phyloP scores from a whole-genome alignment of 2,329 filamentous ascomycete species.

The Aspergillus fijiensis region DNA sequence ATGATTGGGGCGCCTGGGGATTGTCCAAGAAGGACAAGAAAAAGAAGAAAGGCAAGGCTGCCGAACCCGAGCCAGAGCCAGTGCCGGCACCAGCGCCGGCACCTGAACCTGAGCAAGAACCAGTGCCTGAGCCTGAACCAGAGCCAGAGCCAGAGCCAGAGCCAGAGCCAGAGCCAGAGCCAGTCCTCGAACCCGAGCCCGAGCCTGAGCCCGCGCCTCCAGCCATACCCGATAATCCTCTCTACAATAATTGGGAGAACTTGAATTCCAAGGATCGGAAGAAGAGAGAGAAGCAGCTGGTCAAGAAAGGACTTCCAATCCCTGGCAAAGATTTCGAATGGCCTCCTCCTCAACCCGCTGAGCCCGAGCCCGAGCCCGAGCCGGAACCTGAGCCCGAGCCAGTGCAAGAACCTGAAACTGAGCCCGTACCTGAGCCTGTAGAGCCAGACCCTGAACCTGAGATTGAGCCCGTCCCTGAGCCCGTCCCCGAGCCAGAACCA shows the following conservation, averaged over 20 bases:
- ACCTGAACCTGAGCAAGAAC: slow-evolving; percentile 27
- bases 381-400: slow-evolving; percentile 25
- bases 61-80: slow-evolving; percentile 31
- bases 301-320: slow-evolving; percentile 30
- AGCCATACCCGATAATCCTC: slow-evolving; percentile 37
- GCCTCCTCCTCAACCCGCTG: slow-evolving; percentile 24
- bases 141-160: slow-evolving; percentile 36
- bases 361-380: slow-evolving; percentile 23
- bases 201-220: slow-evolving; percentile 21
- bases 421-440: slow-evolving; percentile 25
- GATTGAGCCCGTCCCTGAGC: slow-evolving; percentile 22
- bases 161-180: slow-evolving; percentile 36
- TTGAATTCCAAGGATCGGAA: slow-evolving; percentile 47
- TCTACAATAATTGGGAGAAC: slow-evolving; percentile 36
- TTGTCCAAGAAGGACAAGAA: slow-evolving; percentile 32
- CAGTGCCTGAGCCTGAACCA: slow-evolving; percentile 27
- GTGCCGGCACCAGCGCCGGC: slow-evolving; percentile 31
- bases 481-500: slow-evolving; percentile 17
- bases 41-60: slow-evolving; percentile 27
- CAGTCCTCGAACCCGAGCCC: slow-evolving; percentile 24
- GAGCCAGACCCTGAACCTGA: slow-evolving; percentile 20
- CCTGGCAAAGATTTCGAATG: slow-evolving; percentile 31
- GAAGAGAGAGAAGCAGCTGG: slow-evolving; percentile 39
- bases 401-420: slow-evolving; percentile 24
- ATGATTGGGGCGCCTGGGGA: slow-evolving; percentile 31